Conservation (phyloP, 495 filamentous ascomycete species). For the Talaromyces nanjingensis region DNA sequence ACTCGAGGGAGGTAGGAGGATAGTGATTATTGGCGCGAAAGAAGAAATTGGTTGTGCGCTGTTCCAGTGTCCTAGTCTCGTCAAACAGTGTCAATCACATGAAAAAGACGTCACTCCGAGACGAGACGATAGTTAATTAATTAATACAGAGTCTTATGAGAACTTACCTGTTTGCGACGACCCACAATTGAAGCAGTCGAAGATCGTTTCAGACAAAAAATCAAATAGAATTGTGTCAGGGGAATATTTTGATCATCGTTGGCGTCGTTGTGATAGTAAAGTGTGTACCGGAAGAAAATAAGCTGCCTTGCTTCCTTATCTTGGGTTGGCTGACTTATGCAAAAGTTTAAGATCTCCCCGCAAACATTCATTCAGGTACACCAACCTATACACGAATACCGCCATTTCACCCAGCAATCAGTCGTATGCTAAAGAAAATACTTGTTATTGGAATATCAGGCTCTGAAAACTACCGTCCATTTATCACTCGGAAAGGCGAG, state of each 20-base stretch:
- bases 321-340: neutral
- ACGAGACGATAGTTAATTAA: neutral
- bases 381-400: neutral
- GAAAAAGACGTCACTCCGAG: slow-evolving; percentile 4
- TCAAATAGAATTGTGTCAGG: neutral
- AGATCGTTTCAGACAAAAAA: neutral
- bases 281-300: neutral
- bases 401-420: neutral
- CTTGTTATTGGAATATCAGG: neutral
- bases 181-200: neutral
- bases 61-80: neutral
- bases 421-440: neutral
- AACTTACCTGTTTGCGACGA: neutral
- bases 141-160: neutral
- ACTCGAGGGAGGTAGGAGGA: neutral
- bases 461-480: neutral
- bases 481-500: neutral
- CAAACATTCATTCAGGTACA: neutral
- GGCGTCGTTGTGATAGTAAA: neutral
- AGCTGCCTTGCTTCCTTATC: neutral
- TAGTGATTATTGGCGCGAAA: neutral
- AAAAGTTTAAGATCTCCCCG: neutral
- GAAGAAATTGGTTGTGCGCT: neutral
- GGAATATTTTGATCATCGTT: neutral
- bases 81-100: neutral